Conservation (phyloP, 2,329 filamentous ascomycete species). For the Colletotrichum tropicicola region DNA sequence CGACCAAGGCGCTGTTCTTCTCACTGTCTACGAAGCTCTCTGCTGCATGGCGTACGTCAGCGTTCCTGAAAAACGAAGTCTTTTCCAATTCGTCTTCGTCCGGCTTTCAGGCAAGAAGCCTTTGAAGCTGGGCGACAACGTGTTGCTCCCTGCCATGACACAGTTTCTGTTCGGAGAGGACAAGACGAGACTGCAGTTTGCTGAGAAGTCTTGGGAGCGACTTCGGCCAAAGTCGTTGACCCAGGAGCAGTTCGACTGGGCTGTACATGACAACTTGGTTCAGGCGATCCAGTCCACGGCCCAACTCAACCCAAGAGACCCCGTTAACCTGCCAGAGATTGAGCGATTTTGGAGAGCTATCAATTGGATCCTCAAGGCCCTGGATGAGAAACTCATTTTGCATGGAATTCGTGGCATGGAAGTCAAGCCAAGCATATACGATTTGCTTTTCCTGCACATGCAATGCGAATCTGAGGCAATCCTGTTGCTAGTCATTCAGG, state of each 20-base stretch:
- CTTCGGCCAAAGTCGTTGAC: conserved; percentile 70
- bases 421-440: conserved; percentile 77
- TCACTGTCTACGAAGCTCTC: conserved; percentile 87
- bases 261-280: conserved; percentile 78
- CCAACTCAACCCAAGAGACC: conserved; percentile 51
- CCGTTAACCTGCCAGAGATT: conserved; percentile 56
- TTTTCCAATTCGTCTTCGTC: conserved; percentile 86
- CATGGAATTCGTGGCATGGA: conserved; percentile 84
- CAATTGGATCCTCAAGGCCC: conserved; percentile 74
- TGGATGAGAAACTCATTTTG: conserved; percentile 79
- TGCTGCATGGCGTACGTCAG: conserved; percentile 83
- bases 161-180: conserved; percentile 85
- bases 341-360: conserved; percentile 84
- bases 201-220: conserved; percentile 72
- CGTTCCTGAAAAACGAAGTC: conserved; percentile 55
- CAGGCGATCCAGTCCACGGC: conserved; percentile 72
- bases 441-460: conserved; percentile 66
- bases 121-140: conserved; percentile 77
- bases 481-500: conserved; percentile 74
- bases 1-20: conserved; percentile 67
- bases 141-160: conserved; percentile 83
- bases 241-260: conserved; percentile 85
- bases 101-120: conserved; percentile 81
- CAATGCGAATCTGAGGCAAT: conserved; percentile 62
- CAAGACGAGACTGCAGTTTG: conserved; percentile 71